Conservation (phyloP, 83 land plant genomes). For the Larix sibirica region DNA sequence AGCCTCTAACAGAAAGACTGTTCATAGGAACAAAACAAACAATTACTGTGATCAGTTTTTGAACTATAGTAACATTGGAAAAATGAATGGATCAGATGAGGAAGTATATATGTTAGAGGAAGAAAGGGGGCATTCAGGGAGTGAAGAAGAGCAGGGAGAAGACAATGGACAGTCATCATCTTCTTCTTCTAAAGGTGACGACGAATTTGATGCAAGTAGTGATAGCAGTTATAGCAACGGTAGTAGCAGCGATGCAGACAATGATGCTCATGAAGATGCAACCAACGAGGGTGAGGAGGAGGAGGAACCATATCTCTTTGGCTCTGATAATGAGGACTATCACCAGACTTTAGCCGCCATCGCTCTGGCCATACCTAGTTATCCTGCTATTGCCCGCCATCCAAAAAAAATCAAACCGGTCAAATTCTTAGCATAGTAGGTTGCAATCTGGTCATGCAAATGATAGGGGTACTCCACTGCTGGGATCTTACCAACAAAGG, state of each 20-base stretch:
- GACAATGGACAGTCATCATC: neutral
- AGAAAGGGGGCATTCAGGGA: constrained; percentile 3
- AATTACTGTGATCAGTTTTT: neutral
- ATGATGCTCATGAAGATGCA: constrained; percentile 8
- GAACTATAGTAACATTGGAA: neutral
- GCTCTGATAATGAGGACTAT: constrained; percentile 74
- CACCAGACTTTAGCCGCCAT: constrained; percentile 41
- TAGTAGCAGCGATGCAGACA: neutral
- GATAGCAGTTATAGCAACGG: constrained; percentile 11
- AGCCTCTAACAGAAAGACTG: too few species aligned
- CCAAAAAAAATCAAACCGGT: constrained; percentile 31
- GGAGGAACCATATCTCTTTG: constrained; percentile 60
- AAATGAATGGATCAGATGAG: neutral
- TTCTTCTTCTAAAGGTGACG: neutral
- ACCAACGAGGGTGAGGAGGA: constrained; percentile 23
- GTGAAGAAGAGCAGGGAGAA: neutral
- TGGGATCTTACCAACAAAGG: constrained; percentile 53
- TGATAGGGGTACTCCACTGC: constrained; percentile 54
- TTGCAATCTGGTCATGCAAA: constrained; percentile 30
- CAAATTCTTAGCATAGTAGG: constrained; percentile 47
- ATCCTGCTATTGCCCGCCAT: constrained; percentile 41
- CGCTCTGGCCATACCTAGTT: constrained; percentile 57
- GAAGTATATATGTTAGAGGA: neutral
- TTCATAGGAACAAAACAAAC: too few species aligned
- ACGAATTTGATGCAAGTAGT: constrained; percentile 18